These are phyloP conservation scores for Tetraselmis chui DNA, from an alignment of 139 green algal species.

Conservation along the genomic window DNA sequence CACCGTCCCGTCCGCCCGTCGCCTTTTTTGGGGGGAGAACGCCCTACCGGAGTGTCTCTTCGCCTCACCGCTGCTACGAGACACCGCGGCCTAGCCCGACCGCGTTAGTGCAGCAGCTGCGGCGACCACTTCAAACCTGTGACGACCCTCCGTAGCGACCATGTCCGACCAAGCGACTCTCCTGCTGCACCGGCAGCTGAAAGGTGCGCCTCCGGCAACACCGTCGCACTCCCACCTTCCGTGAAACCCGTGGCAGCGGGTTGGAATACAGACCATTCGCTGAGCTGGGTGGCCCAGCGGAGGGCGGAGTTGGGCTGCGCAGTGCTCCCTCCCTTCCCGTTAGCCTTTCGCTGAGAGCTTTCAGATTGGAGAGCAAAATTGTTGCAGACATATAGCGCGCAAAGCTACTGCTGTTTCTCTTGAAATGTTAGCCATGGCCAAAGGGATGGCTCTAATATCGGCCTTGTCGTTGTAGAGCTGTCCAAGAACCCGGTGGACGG, in stretches of 20 bases:
- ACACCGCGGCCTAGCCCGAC: too few relatives aligned
- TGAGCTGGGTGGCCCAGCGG: neutral
- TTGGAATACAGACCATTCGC: neutral
- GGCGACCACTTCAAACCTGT: too few relatives aligned
- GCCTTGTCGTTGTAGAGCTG: slow-evolving; percentile 68
- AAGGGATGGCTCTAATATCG: neutral
- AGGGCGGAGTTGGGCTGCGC: neutral
- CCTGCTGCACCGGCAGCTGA: slow-evolving; percentile 87
- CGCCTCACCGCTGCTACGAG: too few relatives aligned
- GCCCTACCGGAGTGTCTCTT: too few relatives aligned
- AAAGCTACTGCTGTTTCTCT: neutral
- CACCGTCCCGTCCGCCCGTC: too few relatives aligned
- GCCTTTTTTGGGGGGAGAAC: too few relatives aligned
- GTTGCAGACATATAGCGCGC: neutral
- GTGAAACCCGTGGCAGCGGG: neutral
- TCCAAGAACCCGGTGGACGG: slow-evolving; percentile 94
- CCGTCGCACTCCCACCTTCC: neutral
- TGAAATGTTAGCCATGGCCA: neutral
- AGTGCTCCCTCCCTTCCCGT: neutral
- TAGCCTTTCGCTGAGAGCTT: too few relatives aligned
- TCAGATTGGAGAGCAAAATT: neutral
- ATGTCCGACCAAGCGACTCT: slow-evolving; percentile 69
- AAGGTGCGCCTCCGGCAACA: slow-evolving; percentile 50
- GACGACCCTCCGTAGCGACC: too few relatives aligned
- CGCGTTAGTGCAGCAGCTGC: too few relatives aligned